Percentiles rank a stretch among this genome's conserved stretches.
Conservation (phyloP, 345 rosid genomes). For the Raphanus raphanistrum region DNA sequence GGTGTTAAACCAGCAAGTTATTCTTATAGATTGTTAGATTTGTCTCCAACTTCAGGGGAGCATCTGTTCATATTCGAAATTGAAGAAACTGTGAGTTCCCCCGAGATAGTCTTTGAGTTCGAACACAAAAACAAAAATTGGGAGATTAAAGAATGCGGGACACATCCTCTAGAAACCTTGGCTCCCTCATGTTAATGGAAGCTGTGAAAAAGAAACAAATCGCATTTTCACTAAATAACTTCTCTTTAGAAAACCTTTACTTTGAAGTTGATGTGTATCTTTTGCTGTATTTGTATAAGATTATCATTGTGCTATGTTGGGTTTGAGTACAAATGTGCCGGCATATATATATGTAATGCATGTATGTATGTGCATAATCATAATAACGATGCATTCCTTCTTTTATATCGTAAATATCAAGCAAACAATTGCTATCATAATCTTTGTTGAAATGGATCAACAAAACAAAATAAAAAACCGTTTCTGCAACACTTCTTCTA, state of each 20-base stretch:
- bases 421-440: neutral
- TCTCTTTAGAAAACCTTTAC: neutral
- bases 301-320: neutral
- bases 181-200: neutral
- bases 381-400: neutral
- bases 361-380: neutral
- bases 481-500: neutral
- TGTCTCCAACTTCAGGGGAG: neutral
- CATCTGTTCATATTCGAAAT: neutral
- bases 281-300: neutral
- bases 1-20: neutral
- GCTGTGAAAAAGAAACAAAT: neutral
- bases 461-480: neutral
- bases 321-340: neutral
- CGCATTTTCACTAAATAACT: neutral
- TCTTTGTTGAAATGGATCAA: neutral
- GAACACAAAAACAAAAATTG: neutral
- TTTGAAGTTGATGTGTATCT: neutral
- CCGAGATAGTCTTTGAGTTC: neutral
- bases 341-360: neutral
- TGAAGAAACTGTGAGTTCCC: neutral
- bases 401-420: neutral
- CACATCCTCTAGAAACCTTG: neutral
- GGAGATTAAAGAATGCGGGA: neutral
- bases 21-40: neutral